A percentile compares a stretch with the other conserved stretches of the same genome.
Conservation (phyloP, 768 basidiomycete species). For the Boletus reticulatus region DNA sequence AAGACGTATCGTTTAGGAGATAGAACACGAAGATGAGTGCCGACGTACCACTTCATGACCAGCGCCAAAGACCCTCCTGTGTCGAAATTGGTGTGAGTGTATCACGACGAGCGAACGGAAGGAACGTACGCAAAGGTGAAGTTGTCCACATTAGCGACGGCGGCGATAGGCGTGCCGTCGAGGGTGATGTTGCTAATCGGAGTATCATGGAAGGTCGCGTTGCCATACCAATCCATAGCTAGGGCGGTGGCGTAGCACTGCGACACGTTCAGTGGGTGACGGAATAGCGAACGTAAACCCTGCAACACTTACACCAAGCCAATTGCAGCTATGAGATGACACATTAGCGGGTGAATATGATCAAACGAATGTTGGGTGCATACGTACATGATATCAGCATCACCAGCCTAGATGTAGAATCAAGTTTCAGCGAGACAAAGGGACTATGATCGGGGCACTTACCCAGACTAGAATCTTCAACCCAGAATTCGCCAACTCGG, state of each 20-base stretch:
- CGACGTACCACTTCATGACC: constrained; percentile 62
- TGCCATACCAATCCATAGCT: constrained; percentile 49
- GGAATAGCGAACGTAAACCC: neutral
- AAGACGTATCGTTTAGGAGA: neutral
- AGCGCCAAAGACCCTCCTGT: constrained; percentile 51
- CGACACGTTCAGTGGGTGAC: neutral
- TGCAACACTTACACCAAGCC: constrained; percentile 33
- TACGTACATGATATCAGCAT: constrained; percentile 27
- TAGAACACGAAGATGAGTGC: neutral
- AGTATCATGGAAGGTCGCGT: constrained; percentile 36
- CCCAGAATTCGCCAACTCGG: constrained; percentile 34
- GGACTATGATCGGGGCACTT: neutral
- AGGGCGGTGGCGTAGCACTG: constrained; percentile 37
- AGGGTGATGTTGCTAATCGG: constrained; percentile 57
- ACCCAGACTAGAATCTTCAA: constrained; percentile 43
- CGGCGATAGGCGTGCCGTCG: constrained; percentile 48
- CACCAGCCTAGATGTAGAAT: constrained; percentile 22
- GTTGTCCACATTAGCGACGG: constrained; percentile 62
- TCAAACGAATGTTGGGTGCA: neutral
- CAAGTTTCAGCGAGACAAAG: neutral
- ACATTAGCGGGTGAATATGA: neutral
- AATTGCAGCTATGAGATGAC: constrained; percentile 12
- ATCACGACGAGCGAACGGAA: neutral
- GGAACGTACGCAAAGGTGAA: constrained; percentile 64
- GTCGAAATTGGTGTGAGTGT: neutral